Percentiles rank a stretch among this genome's conserved stretches.
Conservation (phyloP, 129 eudicot genomes). For the Flaveria ramosissima region DNA sequence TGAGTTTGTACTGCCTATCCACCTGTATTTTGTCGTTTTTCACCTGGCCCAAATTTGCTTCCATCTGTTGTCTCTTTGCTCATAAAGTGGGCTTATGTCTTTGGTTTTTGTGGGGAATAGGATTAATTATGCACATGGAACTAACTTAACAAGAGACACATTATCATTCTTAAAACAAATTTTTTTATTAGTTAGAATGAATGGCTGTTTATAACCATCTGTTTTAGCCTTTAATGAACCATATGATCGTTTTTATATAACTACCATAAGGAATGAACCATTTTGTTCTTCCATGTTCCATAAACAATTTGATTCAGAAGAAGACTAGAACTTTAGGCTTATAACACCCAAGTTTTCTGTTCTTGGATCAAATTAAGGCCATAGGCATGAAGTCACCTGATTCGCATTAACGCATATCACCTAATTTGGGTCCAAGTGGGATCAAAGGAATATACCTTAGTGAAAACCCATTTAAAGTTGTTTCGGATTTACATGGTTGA, state of each 20-base stretch:
- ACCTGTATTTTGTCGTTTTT: constrained; percentile 70
- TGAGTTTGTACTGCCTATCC: constrained; percentile 64
- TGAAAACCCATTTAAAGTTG: too few relatives aligned
- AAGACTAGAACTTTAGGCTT: too few relatives aligned
- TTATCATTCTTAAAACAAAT: not conserved
- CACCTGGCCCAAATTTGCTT: constrained; percentile 34
- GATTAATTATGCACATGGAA: constrained; percentile 39
- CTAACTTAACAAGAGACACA: constrained; percentile 9
- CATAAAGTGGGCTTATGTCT: constrained; percentile 55
- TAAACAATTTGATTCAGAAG: too few relatives aligned
- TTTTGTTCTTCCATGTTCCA: too few relatives aligned
- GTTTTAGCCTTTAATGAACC: not conserved
- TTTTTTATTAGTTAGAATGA: not conserved
- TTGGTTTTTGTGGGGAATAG: constrained; percentile 38
- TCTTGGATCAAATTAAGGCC: too few relatives aligned
- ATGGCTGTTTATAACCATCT: not conserved
- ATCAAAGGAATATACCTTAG: too few relatives aligned
- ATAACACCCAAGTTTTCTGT: too few relatives aligned
- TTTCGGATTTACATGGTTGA: too few relatives aligned
- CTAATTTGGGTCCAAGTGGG: too few relatives aligned
- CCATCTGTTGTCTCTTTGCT: constrained; percentile 42
- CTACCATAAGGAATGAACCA: not conserved
- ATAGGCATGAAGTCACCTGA: too few relatives aligned
- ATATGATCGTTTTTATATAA: not conserved
- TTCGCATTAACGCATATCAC: too few relatives aligned